A percentile compares a stretch with the other conserved stretches of the same genome.
Evolutionary conservation across 1,139 yeast species (phyloP).

Genomic region (Entelexis paramagnoliae): DNA sequence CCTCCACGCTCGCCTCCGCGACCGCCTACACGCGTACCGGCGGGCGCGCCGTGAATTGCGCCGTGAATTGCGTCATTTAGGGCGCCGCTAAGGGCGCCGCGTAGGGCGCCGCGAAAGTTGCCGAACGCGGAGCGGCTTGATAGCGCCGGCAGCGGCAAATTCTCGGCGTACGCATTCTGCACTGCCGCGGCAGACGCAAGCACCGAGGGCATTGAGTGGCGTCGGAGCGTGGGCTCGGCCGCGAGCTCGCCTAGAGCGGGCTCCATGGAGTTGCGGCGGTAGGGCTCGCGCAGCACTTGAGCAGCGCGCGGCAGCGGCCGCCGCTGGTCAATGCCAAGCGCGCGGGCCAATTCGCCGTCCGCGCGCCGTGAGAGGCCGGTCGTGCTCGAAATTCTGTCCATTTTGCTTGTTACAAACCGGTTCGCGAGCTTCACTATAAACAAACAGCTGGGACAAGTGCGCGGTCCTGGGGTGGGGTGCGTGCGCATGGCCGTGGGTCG

Average conservation of each 20-base stretch:
- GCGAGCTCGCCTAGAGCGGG: no score
- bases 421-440: no score
- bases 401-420: no score
- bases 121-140: no score
- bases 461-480: no score
- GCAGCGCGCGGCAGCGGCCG: not conserved
- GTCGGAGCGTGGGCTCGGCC: not conserved
- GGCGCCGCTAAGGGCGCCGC: no score
- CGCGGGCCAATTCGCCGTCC: not conserved
- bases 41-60: no score
- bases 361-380: not conserved
- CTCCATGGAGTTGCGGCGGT: not conserved
- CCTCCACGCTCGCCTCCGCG: no score
- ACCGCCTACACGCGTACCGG: no score
- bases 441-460: not conserved
- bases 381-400: not conserved
- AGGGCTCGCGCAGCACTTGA: not conserved
- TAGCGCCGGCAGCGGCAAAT: not conserved
- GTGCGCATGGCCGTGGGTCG: not conserved
- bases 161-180: not conserved
- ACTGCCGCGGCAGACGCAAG: not conserved
- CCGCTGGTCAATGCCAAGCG: constrained; percentile 1
- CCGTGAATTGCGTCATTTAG: no score
- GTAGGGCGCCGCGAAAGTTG: no score
- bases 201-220: not conserved